Conservation (phyloP, 2,329 filamentous ascomycete species). For the Fusarium abutilonis region DNA sequence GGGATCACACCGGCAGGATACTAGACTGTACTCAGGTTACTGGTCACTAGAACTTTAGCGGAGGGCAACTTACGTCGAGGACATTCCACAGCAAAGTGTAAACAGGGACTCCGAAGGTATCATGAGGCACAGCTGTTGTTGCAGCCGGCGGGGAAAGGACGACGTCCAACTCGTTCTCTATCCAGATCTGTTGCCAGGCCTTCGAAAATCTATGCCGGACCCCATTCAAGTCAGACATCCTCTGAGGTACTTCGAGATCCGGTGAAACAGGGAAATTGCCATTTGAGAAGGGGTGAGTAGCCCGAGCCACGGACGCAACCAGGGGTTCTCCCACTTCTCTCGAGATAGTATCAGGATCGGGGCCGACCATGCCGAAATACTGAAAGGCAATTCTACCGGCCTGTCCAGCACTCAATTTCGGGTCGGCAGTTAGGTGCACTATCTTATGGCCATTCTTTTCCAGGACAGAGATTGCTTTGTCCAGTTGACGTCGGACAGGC, state of each 20-base stretch:
- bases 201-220: conserved; percentile 16
- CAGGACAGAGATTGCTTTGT: conserved; percentile 53
- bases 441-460: conserved; percentile 57
- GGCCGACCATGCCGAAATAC: conserved; percentile 28
- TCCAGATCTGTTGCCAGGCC: conserved; percentile 30
- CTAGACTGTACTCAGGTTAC: not conserved
- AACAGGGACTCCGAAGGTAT: conserved; percentile 34
- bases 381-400: conserved; percentile 38
- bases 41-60: fast-evolving
- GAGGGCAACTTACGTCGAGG: conserved; percentile 21
- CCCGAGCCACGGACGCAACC: conserved; percentile 28
- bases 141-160: conserved; percentile 32
- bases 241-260: not conserved
- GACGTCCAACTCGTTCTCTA: conserved; percentile 32
- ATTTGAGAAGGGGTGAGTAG: conserved; percentile 31
- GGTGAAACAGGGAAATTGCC: conserved; percentile 29
- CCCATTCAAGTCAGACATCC: conserved; percentile 15
- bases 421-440: conserved; percentile 47
- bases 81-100: conserved; percentile 44
- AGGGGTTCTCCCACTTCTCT: conserved; percentile 35
- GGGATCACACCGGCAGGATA: conserved; percentile 41
- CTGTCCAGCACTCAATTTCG: conserved; percentile 13
- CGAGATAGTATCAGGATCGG: conserved; percentile 20
- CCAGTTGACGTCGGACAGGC: conserved; percentile 57
- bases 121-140: conserved; percentile 33